These are phyloP conservation scores for Trichocladium uniseriatum DNA, from an alignment of 495 filamentous ascomycete species.

Conservation along the genomic window DNA sequence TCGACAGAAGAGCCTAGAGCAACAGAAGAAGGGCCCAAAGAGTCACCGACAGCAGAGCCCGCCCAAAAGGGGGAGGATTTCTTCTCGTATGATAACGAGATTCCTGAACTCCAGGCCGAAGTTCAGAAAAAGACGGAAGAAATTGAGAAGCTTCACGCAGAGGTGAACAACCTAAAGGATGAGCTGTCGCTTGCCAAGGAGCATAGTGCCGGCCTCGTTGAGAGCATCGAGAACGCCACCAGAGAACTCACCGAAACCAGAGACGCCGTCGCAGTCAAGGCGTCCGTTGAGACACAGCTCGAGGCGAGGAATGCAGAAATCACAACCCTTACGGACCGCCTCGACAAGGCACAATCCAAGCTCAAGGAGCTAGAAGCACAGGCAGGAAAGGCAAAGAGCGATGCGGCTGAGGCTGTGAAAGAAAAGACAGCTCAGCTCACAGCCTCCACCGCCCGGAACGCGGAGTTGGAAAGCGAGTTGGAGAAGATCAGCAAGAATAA, in stretches of 20 bases:
- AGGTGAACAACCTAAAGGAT: slow-evolving; percentile 30
- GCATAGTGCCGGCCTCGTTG: slow-evolving; percentile 54
- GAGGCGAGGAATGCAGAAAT: slow-evolving; percentile 41
- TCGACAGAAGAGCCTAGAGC: not conserved
- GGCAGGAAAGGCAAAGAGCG: slow-evolving; percentile 26
- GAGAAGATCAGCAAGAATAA: slow-evolving; percentile 24
- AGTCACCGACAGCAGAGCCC: slow-evolving; percentile 29
- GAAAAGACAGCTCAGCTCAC: slow-evolving; percentile 28
- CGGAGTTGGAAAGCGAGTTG: slow-evolving; percentile 32
- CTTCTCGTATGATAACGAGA: slow-evolving; percentile 74
- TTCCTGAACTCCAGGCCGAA: slow-evolving; percentile 55
- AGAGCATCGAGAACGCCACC: slow-evolving; percentile 51
- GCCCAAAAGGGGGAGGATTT: slow-evolving; percentile 59
- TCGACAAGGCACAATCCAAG: slow-evolving; percentile 41
- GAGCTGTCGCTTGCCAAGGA: slow-evolving; percentile 47
- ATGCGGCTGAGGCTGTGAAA: slow-evolving; percentile 29
- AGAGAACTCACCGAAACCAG: slow-evolving; percentile 49
- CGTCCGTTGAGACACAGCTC: slow-evolving; percentile 38
- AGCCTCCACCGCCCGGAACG: slow-evolving; percentile 18
- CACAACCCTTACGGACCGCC: slow-evolving; percentile 38
- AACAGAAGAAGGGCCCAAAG: slow-evolving; percentile 2
- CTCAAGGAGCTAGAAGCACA: slow-evolving; percentile 48
- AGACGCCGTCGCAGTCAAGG: slow-evolving; percentile 48
- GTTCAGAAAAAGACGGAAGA: slow-evolving; percentile 42
- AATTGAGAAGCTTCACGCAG: slow-evolving; percentile 28